phyloP scores from a whole-genome alignment of 2,329 filamentous ascomycete genomes.

The Byssoonygena ceratinophila region DNA sequence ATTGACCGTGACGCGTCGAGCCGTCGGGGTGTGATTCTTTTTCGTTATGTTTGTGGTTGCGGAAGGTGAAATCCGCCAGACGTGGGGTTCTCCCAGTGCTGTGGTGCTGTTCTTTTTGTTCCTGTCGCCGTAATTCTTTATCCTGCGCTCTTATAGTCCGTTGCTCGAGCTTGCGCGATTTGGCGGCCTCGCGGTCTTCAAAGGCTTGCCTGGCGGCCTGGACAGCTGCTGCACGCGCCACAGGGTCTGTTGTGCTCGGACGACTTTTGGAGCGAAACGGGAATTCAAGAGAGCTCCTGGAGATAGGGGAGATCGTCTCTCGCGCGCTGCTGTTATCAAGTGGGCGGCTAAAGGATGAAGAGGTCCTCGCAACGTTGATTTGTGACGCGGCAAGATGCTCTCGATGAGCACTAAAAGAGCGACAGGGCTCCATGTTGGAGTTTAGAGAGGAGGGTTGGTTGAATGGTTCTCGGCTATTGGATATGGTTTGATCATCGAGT shows the following conservation, averaged over 20 bases:
- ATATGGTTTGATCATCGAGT: conserved; percentile 10
- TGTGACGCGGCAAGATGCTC: conserved; percentile 36
- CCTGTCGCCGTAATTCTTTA: conserved; percentile 35
- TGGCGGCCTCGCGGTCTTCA: conserved; percentile 49
- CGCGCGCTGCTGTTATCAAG: conserved; percentile 42
- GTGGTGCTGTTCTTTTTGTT: conserved; percentile 26
- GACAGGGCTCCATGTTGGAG: conserved; percentile 23
- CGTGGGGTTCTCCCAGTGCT: conserved; percentile 1
- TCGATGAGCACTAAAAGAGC: conserved; percentile 31
- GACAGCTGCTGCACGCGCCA: conserved; percentile 46
- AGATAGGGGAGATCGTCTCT: conserved; percentile 44
- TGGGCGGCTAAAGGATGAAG: conserved; percentile 37
- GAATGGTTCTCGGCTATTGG: conserved; percentile 5
- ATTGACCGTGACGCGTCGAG: not conserved
- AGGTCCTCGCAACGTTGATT: conserved; percentile 42
- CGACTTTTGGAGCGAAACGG: conserved; percentile 43
- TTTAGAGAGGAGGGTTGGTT: conserved; percentile 31
- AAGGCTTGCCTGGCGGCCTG: conserved; percentile 48
- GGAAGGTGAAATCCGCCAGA: conserved; percentile 11
- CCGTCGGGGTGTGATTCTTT: not conserved
- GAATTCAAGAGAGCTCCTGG: conserved; percentile 48
- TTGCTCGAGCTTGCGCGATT: conserved; percentile 45
- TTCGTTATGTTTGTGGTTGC: conserved; percentile 8
- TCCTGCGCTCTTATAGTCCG: conserved; percentile 41
- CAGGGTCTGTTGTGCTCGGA: conserved; percentile 38